phyloP scores from a whole-genome alignment of 2,329 filamentous ascomycete genomes.

The Trichoderma pleuroti region DNA sequence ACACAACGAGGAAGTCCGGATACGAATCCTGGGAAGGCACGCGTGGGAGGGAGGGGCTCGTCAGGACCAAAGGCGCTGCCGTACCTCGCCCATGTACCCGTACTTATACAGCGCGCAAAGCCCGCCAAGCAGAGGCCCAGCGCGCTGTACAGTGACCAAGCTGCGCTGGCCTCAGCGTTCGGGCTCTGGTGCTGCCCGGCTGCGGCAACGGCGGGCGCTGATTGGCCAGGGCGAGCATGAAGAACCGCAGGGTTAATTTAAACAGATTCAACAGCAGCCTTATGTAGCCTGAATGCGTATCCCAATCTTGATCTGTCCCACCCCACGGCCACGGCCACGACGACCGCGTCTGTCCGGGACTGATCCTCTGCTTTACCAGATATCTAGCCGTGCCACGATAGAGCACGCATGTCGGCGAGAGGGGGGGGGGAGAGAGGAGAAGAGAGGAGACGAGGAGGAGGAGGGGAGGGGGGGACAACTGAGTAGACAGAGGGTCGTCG shows the following conservation, averaged over 20 bases:
- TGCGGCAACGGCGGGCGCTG: conserved; percentile 6
- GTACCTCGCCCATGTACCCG: neutral
- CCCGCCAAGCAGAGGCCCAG: conserved; percentile 1
- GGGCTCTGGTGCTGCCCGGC: conserved; percentile 9
- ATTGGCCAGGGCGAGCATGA: conserved; percentile 7
- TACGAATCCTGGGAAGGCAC: conserved; percentile 16
- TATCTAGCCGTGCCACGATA: conserved; percentile 19
- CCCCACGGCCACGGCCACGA: neutral
- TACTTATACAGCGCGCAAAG: conserved; percentile 8
- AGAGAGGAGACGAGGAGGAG: neutral
- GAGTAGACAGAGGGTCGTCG: neutral
- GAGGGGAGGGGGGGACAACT: neutral
- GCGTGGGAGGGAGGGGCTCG: conserved; percentile 18
- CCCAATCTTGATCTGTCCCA: conserved; percentile 17
- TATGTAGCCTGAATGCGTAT: conserved; percentile 13
- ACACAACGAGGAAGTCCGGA: conserved; percentile 10
- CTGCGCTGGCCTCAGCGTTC: conserved; percentile 10
- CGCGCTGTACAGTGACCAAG: conserved; percentile 16
- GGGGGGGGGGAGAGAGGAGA: neutral
- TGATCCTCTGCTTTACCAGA: neutral
- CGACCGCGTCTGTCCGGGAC: neutral
- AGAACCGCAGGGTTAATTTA: conserved; percentile 15
- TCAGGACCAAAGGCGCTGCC: neutral
- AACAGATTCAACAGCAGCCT: conserved; percentile 11
- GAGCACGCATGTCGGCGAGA: conserved; percentile 10